Base-by-base conservation (phyloP, 2,329 filamentous ascomycete species). In the Alternaria sp. region DNA sequence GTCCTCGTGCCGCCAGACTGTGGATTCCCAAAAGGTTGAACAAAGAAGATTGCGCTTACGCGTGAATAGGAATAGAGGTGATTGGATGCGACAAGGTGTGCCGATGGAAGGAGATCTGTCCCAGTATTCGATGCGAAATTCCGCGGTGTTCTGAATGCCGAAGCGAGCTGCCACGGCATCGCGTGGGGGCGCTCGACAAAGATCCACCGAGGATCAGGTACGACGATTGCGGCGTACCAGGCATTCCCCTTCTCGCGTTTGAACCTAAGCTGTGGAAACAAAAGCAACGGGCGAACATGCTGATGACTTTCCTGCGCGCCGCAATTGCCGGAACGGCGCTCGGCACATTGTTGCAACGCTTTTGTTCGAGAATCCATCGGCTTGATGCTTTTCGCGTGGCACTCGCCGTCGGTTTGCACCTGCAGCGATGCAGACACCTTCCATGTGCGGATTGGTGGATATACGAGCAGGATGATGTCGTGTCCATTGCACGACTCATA, bases 201-300 rank as follows among this genome's bases (percentile, higher is more conserved):
- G 65, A 64, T 71, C 63, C 66, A 67, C 62, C 59, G 66, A 64
- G 51, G 61, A 70, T 74, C 74, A 78, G 74, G 75, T 70, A 78
- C 75, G 63, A 57, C 62, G 63, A 60, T 61, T 62, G 59, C 63
- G 63, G 66, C 60, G 67, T 64, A 59, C 62, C 64, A 73, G 63
- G 53, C 62, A 65, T 57, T 56, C 40, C 49, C 59, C 51, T 50
- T 56, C 40, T 51, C 34, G 56, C 51, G 45, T 54, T 52, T 54
- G 63, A 70, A 66, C 67, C 73, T 63, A 59, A 62, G 36, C 60
- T 28, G 53, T 70, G 70, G 68, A 65, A 70, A 51, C 55, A 74
- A 54, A 73, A 74, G 70, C 69, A 73, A 76, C 40, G 22, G n/a
- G 32, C 45, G n/a, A 67, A 69, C 70, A 66, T 56, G 51, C 51